These are phyloP conservation scores for Rosa hybrid DNA, from an alignment of 331 rosid genomes.

Conservation along the genomic window DNA sequence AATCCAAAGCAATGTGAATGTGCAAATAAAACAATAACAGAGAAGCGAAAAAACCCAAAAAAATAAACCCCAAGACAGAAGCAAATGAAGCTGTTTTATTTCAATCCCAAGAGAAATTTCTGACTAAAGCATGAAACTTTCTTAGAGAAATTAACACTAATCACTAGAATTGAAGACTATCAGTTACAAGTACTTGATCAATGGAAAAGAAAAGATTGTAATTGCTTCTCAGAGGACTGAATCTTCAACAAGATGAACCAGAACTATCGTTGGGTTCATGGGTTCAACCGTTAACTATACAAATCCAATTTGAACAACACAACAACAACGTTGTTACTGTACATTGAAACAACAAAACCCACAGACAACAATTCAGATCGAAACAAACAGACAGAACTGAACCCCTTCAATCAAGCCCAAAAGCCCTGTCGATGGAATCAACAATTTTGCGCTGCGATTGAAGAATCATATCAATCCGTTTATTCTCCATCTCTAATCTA, in stretches of 20 bases:
- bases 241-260: neutral
- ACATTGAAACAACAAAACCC: neutral
- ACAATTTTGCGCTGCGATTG: slow-evolving; percentile 62
- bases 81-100: neutral
- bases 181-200: neutral
- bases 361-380: neutral
- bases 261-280: neutral
- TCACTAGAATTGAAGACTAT: neutral
- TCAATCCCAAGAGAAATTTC: neutral
- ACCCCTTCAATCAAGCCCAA: slow-evolving; percentile 22
- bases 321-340: neutral
- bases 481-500: slow-evolving; percentile 87
- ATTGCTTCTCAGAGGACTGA: slow-evolving; percentile 1
- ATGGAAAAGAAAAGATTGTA: neutral
- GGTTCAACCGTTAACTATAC: slow-evolving; percentile 4
- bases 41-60: neutral
- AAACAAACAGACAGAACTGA: neutral
- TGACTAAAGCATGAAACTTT: neutral
- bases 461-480: slow-evolving; percentile 61
- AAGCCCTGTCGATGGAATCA: slow-evolving; percentile 71
- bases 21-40: neutral
- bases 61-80: neutral
- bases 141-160: neutral
- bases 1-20: neutral
- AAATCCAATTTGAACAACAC: slow-evolving; percentile 10